Percentiles rank a stretch among this genome's conserved stretches.
Conservation (phyloP, 75 land plant genomes). For the Pinus tabuliformis region DNA sequence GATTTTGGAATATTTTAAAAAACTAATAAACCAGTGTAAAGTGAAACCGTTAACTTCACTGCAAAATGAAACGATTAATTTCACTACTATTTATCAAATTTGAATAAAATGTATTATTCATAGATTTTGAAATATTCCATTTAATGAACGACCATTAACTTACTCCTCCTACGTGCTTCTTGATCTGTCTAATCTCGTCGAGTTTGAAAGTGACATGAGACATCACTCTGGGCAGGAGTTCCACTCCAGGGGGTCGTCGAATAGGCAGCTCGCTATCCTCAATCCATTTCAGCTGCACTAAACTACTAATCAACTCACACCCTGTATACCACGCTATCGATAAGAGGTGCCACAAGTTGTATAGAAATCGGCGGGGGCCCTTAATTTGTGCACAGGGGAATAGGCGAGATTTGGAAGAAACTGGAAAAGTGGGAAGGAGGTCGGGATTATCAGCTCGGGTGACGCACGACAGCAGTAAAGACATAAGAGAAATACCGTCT, state of each 20-base stretch:
- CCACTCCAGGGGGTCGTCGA: neutral
- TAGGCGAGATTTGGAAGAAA: neutral
- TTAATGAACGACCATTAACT: neutral
- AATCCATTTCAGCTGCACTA: neutral
- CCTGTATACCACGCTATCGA: neutral
- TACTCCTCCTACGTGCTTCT: neutral
- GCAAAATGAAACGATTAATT: no score
- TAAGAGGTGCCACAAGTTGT: no score
- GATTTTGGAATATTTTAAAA: no score
- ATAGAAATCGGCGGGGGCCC: neutral
- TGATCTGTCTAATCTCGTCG: neutral
- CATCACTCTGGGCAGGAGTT: slow-evolving; percentile 1
- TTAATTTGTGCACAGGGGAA: neutral
- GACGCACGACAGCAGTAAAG: neutral
- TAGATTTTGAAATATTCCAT: no score
- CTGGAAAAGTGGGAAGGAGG: slow-evolving; percentile 9
- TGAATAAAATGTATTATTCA: no score
- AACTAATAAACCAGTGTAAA: no score
- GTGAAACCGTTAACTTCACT: no score
- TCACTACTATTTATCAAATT: no score
- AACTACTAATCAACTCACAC: neutral
- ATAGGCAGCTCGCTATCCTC: neutral
- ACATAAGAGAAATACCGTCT: slow-evolving; percentile 4
- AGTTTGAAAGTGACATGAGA: neutral
- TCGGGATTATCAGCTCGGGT: neutral